Conservation (phyloP, 495 filamentous ascomycete genomes). For the Penicillium verhagenii region DNA sequence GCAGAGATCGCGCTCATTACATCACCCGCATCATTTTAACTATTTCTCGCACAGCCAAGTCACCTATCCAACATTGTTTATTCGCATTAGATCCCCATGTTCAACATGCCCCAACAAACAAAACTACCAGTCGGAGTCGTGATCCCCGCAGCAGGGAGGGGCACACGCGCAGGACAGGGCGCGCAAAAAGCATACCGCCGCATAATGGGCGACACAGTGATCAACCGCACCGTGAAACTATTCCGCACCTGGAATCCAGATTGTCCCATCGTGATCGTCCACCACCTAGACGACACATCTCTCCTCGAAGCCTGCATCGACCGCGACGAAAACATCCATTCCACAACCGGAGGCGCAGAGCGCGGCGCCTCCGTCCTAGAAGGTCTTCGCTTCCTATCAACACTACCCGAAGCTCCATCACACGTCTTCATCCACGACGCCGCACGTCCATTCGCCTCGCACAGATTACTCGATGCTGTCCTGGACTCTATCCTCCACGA, state of each 20-base stretch:
- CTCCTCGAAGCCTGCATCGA: conserved; percentile 6
- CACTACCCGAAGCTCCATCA: background rate
- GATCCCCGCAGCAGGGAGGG: conserved; percentile 9
- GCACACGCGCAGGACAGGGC: conserved; percentile 7
- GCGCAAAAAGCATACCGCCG: conserved; percentile 13
- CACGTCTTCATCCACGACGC: conserved; percentile 16
- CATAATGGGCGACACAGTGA: conserved; percentile 6
- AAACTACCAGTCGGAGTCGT: conserved; percentile 3
- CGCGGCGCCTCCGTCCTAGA: conserved; percentile 3
- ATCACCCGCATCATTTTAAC: background rate
- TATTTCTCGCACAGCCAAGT: background rate
- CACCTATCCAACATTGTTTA: background rate
- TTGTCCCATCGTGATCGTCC: conserved; percentile 7
- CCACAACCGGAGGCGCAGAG: conserved; percentile 5
- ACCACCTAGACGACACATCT: background rate
- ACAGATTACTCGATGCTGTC: background rate
- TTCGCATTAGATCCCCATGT: background rate
- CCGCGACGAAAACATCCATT: conserved; percentile 3
- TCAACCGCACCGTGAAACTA: conserved; percentile 8
- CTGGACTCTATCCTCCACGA: background rate
- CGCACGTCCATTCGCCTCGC: conserved; percentile 6
- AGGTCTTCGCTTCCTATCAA: conserved; percentile 10
- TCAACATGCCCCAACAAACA: background rate
- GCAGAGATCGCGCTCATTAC: background rate
- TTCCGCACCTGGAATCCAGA: conserved; percentile 4